phyloP scores from a whole-genome alignment of 495 filamentous ascomycete genomes.

The Tuber indicum region DNA sequence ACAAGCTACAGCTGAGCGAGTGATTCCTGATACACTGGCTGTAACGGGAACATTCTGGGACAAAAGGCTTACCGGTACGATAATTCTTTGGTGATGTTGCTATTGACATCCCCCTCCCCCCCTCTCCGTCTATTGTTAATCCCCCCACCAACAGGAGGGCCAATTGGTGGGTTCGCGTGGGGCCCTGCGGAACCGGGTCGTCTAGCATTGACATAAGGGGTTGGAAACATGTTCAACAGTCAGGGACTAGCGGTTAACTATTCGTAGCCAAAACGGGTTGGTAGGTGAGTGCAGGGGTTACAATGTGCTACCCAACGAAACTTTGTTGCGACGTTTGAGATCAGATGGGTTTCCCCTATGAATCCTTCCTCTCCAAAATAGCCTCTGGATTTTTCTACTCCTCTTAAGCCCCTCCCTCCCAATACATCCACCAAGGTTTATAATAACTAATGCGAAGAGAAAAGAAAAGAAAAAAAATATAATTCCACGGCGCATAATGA shows the following conservation, averaged over 20 bases:
- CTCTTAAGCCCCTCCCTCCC: not conserved
- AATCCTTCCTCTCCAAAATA: constrained; percentile 1
- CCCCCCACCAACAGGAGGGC: not conserved
- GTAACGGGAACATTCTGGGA: not conserved
- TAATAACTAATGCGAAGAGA: not conserved
- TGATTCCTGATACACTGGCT: not conserved
- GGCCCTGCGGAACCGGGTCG: not conserved
- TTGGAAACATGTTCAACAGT: not conserved
- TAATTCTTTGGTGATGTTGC: not conserved
- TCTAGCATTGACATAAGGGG: not conserved
- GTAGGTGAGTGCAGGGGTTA: not conserved
- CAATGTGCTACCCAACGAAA: constrained; percentile 5
- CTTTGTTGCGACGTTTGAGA: not conserved
- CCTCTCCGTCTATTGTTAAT: not conserved
- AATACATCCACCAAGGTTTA: not conserved
- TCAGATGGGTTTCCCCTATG: constrained; percentile 1
- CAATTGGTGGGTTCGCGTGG: not conserved
- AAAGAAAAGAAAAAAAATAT: not conserved
- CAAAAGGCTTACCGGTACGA: not conserved
- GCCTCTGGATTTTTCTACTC: not conserved
- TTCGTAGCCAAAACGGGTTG: not conserved
- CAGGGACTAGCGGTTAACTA: not conserved
- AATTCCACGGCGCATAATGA: not conserved
- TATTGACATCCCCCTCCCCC: not conserved
- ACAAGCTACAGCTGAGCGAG: not conserved